These are phyloP conservation scores for Aureobasidium pullulans DNA, from an alignment of 2,329 filamentous ascomycete genomes.

Conservation along the genomic window DNA sequence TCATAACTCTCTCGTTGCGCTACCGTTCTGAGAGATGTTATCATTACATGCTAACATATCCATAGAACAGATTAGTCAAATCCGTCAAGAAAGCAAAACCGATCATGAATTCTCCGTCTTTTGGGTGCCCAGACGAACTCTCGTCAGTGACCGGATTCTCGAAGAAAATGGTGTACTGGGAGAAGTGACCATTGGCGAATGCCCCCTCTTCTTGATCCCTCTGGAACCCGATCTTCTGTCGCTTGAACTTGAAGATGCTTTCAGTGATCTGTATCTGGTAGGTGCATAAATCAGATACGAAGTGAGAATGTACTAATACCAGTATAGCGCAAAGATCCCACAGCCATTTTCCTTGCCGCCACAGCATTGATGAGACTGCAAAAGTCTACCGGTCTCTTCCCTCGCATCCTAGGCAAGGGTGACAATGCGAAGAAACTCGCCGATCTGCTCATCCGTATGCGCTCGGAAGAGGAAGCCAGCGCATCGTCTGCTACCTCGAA, in stretches of 20 bases:
- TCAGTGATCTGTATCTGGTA: constrained; percentile 77
- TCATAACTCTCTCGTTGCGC: constrained; percentile 16
- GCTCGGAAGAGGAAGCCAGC: constrained; percentile 71
- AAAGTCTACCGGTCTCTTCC: constrained; percentile 85
- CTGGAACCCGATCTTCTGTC: constrained; percentile 88
- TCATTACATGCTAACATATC: constrained; percentile 44
- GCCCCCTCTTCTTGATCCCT: constrained; percentile 83
- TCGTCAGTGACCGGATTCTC: constrained; percentile 83
- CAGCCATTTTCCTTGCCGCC: constrained; percentile 79
- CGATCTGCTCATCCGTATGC: constrained; percentile 82
- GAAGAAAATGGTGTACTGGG: constrained; percentile 91
- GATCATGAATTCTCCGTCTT: constrained; percentile 96
- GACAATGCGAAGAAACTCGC: constrained; percentile 86
- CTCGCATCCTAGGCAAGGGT: constrained; percentile 88
- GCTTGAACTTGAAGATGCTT: constrained; percentile 79
- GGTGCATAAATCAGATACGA: constrained; percentile 17
- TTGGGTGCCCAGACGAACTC: constrained; percentile 86
- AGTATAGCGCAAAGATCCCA: constrained; percentile 68
- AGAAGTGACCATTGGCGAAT: constrained; percentile 80
- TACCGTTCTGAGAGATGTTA: constrained; percentile 17
- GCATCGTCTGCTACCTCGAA: constrained; percentile 30
- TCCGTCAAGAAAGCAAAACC: constrained; percentile 79
- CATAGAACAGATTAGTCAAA: constrained; percentile 79
- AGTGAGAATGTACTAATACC: constrained; percentile 26
- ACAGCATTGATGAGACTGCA: constrained; percentile 93